Percentiles rank a stretch among this genome's conserved stretches.
These are phyloP conservation scores for Suillus lakei DNA, from an alignment of 768 basidiomycete genomes.

Conservation along the genomic window DNA sequence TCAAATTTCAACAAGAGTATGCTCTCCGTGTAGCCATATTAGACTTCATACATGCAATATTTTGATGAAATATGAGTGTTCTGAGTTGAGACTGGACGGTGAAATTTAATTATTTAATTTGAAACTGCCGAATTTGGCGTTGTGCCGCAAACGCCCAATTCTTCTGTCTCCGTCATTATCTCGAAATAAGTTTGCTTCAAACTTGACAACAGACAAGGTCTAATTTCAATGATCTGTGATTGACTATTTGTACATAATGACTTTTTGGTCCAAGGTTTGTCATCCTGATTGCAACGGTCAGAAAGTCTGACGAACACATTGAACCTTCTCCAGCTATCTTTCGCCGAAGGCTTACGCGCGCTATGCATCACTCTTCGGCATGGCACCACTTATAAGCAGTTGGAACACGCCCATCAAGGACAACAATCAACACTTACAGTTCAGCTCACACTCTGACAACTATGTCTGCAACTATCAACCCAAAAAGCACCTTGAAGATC, in stretches of 20 bases:
- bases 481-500: constrained; percentile 50
- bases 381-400: constrained; percentile 2
- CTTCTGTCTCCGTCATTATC: too few species aligned
- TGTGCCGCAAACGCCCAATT: too few species aligned
- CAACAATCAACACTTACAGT: not conserved
- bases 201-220: too few species aligned
- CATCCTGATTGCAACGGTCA: not conserved
- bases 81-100: too few species aligned
- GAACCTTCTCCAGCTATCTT: not conserved
- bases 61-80: too few species aligned
- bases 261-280: not conserved
- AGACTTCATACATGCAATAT: too few species aligned
- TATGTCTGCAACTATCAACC: constrained; percentile 24
- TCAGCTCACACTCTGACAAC: constrained; percentile 19
- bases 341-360: not conserved
- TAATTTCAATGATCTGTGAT: too few species aligned
- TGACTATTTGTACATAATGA: constrained; percentile 1
- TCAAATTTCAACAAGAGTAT: too few species aligned
- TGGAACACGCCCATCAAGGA: not conserved
- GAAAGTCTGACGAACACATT: not conserved
- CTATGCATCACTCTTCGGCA: constrained; percentile 3
- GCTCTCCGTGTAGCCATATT: too few species aligned
- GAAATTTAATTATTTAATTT: too few species aligned
- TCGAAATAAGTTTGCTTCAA: too few species aligned
- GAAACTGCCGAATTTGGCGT: too few species aligned